A percentile compares a stretch with the other conserved stretches of the same genome.
Evolutionary conservation across 371 early-diverging fungal species (phyloP).

Genomic region (Phascolomyces articulosus): DNA sequence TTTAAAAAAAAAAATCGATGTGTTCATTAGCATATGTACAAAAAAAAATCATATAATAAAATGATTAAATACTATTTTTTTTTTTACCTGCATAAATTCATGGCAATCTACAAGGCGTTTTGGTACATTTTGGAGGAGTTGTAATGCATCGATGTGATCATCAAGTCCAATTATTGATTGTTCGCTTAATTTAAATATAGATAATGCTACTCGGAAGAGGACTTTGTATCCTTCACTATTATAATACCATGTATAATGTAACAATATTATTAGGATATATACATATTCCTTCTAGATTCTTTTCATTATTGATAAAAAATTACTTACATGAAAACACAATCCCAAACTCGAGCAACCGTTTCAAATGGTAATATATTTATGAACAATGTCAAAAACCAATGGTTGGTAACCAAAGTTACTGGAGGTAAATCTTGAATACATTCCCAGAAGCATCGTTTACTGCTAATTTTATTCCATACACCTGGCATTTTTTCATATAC

Average conservation of each 20-base stretch:
- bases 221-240: conserved; percentile 79
- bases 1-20: no score
- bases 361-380: conserved; percentile 73
- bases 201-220: conserved; percentile 79
- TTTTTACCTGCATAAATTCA: conserved; percentile 64
- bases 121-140: conserved; percentile 74
- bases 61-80: background rate
- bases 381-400: conserved; percentile 81
- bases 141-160: conserved; percentile 74
- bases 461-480: conserved; percentile 54
- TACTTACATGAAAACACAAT: conserved; percentile 76
- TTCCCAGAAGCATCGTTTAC: conserved; percentile 56
- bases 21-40: no score
- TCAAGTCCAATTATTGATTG: conserved; percentile 59
- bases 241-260: background rate
- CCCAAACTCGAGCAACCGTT: conserved; percentile 84
- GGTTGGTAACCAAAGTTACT: conserved; percentile 74
- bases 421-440: conserved; percentile 63
- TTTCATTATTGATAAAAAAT: background rate
- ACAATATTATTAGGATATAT: background rate
- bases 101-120: conserved; percentile 78
- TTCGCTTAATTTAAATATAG: conserved; percentile 78
- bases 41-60: no score
- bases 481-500: conserved; percentile 59
- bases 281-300: no score